Conservation (phyloP, 169 alveolate genomes). For the Plasmodium gonderi region DNA sequence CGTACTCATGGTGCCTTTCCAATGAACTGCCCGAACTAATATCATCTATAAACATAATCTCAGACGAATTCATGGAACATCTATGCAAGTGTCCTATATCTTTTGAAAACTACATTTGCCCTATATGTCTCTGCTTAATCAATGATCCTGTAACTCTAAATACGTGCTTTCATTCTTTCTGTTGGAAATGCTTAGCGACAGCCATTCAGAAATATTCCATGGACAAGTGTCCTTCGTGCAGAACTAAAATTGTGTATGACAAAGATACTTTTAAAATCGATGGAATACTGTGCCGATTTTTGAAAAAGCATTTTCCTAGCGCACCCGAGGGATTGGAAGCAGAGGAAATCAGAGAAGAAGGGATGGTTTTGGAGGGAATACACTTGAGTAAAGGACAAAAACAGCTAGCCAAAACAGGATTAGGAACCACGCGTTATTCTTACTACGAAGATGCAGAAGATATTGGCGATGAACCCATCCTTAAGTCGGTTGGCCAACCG, state of each 20-base stretch:
- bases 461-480: background rate
- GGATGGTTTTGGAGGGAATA: background rate
- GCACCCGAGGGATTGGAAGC: background rate
- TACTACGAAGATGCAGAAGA: background rate
- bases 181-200: conserved; percentile 61
- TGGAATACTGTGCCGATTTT: conserved; percentile 31
- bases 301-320: conserved; percentile 25
- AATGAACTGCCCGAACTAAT: conserved; percentile 37
- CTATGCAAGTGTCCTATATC: background rate
- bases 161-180: conserved; percentile 52
- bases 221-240: conserved; percentile 42
- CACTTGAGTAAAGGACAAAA: background rate
- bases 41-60: conserved; percentile 36
- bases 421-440: too few species aligned
- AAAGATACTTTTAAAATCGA: conserved; percentile 36
- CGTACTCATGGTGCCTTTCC: conserved; percentile 50
- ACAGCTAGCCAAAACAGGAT: too few species aligned
- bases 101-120: conserved; percentile 46
- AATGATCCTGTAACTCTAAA: conserved; percentile 61
- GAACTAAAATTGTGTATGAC: conserved; percentile 50
- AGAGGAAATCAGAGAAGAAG: background rate
- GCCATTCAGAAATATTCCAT: conserved; percentile 55
- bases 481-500: background rate
- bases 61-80: conserved; percentile 42
- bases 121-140: conserved; percentile 31